These are phyloP conservation scores for Leptographium flavum DNA, from an alignment of 2,329 filamentous ascomycete species.

Conservation along the genomic window DNA sequence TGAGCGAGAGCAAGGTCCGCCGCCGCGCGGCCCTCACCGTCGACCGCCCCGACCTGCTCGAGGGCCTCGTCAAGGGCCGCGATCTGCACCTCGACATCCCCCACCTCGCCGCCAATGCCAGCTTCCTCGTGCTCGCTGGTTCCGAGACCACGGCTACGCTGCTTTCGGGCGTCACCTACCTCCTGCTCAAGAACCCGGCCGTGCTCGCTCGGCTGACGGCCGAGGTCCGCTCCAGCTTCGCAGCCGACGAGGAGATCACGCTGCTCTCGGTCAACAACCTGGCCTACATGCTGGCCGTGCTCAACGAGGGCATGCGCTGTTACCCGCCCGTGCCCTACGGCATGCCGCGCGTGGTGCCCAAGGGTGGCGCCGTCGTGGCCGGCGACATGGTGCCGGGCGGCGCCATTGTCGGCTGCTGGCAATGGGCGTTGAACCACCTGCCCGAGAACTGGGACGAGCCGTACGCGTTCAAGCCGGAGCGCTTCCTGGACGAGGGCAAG, in stretches of 20 bases:
- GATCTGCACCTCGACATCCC: background rate
- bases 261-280: constrained; percentile 4
- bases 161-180: constrained; percentile 16
- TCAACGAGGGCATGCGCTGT: constrained; percentile 9
- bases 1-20: too few species aligned
- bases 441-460: constrained; percentile 23
- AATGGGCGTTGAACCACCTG: constrained; percentile 19
- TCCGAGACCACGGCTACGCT: constrained; percentile 34
- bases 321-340: constrained; percentile 10
- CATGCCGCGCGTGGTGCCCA: constrained; percentile 3
- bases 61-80: constrained; percentile 10
- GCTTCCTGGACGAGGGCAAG: constrained; percentile 18
- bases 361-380: constrained; percentile 16
- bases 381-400: constrained; percentile 20
- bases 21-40: constrained; percentile 10
- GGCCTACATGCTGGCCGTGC: constrained; percentile 8
- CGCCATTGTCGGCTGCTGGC: constrained; percentile 7
- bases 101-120: background rate
- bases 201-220: constrained; percentile 11
- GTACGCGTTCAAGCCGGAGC: constrained; percentile 14
- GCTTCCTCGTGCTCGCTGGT: constrained; percentile 19
- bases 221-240: constrained; percentile 17
- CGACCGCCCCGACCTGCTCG: constrained; percentile 15
- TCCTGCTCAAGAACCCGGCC: constrained; percentile 14
- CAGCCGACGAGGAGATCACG: constrained; percentile 14